These are phyloP conservation scores for Schwanniomyces occidentalis DNA, from an alignment of 805 yeast genomes.

Conservation along the genomic window DNA sequence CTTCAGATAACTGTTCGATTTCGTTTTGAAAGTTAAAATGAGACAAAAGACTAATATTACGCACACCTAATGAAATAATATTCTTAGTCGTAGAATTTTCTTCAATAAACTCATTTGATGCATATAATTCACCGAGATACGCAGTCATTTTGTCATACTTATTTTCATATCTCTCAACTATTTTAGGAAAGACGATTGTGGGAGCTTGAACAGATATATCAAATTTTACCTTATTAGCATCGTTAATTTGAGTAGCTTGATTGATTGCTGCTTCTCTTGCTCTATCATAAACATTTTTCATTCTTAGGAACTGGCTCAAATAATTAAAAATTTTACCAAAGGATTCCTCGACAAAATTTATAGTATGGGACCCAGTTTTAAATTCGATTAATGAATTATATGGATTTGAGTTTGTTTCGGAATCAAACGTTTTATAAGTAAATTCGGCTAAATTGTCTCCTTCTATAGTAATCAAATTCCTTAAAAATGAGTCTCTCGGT, in stretches of 20 bases:
- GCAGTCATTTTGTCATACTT: constrained; percentile 63
- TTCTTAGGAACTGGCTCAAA: constrained; percentile 70
- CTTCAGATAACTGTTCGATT: constrained; percentile 54
- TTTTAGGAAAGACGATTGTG: constrained; percentile 72
- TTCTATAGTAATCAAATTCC: constrained; percentile 74
- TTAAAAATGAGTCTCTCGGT: constrained; percentile 55
- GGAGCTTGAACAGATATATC: constrained; percentile 80
- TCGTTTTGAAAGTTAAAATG: constrained; percentile 49
- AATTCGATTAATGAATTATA: constrained; percentile 61
- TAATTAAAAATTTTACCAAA: constrained; percentile 65
- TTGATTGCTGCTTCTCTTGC: constrained; percentile 88
- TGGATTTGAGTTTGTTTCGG: constrained; percentile 43
- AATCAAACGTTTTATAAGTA: constrained; percentile 77
- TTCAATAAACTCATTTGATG: constrained; percentile 57
- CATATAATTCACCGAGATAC: constrained; percentile 79
- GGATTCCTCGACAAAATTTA: constrained; percentile 82
- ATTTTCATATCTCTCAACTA: constrained; percentile 40
- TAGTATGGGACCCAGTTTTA: constrained; percentile 70
- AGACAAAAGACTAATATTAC: constrained; percentile 71
- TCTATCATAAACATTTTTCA: constrained; percentile 86
- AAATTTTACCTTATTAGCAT: constrained; percentile 63
- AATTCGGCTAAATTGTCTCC: constrained; percentile 82
- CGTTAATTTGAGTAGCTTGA: constrained; percentile 68
- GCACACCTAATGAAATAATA: constrained; percentile 63
- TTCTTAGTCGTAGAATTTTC: constrained; percentile 42